Evolutionary conservation across 768 basidiomycete genomes (phyloP), one percentile per base, ranked within the genome.

Genomic region (Tricholoma matsutake): DNA sequence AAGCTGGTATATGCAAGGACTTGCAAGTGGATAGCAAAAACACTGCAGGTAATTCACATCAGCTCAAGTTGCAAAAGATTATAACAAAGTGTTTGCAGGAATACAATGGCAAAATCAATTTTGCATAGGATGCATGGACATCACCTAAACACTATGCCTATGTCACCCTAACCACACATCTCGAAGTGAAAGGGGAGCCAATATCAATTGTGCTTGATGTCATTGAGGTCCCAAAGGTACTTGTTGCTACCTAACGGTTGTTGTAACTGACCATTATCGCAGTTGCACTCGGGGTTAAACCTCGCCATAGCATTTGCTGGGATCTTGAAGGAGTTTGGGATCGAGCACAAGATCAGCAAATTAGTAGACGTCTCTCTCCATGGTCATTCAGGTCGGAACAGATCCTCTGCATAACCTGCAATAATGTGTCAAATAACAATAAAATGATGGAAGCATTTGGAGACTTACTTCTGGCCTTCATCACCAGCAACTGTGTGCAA

Each of bases 351-450:
- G 47, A 25, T 49, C 25, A 49, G 47, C 8, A 49, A 28, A 49
- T 49, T 13, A 49, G 35, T 45, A 14, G 56, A 61, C 10, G 31
- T n/a, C n/a, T n/a, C 28, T 58, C 57, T 31, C 56, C 45, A 16
- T 37, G 35, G 54, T 55, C 35, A 32, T 61, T 49, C 49, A 45
- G 51, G 28, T 56, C 56, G 28, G 25, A 41, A 28, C 45, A 45
- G 22, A 56, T 61, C 56, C 54, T 43, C 32, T 35, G 28, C 25
- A 18, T 41, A 22, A 18, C 57, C 57, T 18, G 51, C 8, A 32
- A 45, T 37, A 32, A 25, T 14, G 7, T 10, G 3, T 16, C 47
- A 57, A 51, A 43, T 52, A 25, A 32, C 56, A 18, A n/a, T n/a
- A n/a, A n/a, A n/a, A n/a, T n/a, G n/a, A n/a, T n/a, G n/a, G 43